These are phyloP conservation scores for Lipomyces yamadae DNA, from an alignment of 805 yeast species.

Conservation along the genomic window DNA sequence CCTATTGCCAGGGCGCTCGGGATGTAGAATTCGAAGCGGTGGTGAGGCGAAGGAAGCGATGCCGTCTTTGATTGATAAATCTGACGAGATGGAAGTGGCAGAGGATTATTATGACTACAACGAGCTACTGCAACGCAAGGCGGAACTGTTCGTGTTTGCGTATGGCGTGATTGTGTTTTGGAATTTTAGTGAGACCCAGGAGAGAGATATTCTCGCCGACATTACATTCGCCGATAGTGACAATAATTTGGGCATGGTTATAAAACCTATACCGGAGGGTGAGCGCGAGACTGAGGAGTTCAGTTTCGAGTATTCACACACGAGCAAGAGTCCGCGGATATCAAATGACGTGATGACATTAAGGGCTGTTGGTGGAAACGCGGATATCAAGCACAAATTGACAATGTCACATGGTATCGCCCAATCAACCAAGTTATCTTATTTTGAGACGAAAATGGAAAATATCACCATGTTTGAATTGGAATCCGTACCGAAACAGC, in stretches of 20 bases:
- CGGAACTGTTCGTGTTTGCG: slow-evolving; percentile 85
- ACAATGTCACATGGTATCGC: slow-evolving; percentile 97
- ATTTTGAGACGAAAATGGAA: slow-evolving; percentile 91
- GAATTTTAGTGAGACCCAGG: slow-evolving; percentile 93
- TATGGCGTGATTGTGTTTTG: slow-evolving; percentile 98
- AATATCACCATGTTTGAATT: slow-evolving; percentile 51
- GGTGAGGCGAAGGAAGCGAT: neutral
- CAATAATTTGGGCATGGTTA: slow-evolving; percentile 45
- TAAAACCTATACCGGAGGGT: slow-evolving; percentile 75
- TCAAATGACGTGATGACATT: slow-evolving; percentile 93
- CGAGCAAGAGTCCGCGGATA: slow-evolving; percentile 52
- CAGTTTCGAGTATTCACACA: slow-evolving; percentile 66
- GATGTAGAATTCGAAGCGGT: slow-evolving; percentile 69
- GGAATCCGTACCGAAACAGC: slow-evolving; percentile 79
- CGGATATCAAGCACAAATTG: slow-evolving; percentile 85
- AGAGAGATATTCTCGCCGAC: slow-evolving; percentile 91
- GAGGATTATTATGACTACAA: slow-evolving; percentile 14
- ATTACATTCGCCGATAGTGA: slow-evolving; percentile 63
- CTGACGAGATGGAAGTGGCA: slow-evolving; percentile 13
- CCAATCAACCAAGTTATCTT: slow-evolving; percentile 87
- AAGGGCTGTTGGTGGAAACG: slow-evolving; percentile 51
- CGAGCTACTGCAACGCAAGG: slow-evolving; percentile 46
- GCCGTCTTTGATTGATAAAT: slow-evolving; percentile 49
- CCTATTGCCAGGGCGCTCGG: slow-evolving; percentile 69
- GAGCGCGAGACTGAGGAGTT: slow-evolving; percentile 93